Conservation (phyloP, 78 protist genomes). For the Kipferlia bialata region DNA sequence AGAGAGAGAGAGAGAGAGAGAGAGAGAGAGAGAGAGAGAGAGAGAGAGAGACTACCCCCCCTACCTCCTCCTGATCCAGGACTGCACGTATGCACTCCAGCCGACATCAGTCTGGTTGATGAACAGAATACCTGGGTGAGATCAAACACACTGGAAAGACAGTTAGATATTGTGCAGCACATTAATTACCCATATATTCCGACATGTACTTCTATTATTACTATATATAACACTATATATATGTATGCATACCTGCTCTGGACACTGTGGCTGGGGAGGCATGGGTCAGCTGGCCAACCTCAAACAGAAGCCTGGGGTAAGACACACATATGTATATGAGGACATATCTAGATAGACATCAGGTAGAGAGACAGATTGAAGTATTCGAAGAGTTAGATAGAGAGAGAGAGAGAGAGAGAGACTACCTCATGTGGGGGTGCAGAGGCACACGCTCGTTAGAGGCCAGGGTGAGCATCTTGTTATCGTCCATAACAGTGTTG, state of each 20-base stretch:
- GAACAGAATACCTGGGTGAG: constrained; percentile 63
- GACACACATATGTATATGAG: no score
- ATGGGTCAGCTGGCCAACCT: constrained; percentile 45
- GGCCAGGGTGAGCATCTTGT: constrained; percentile 71
- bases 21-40: no score
- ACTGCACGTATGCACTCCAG: constrained; percentile 47
- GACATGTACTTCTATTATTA: no score
- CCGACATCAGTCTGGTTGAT: constrained; percentile 68
- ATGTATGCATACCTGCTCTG: no score
- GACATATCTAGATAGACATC: no score
- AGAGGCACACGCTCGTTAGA: constrained; percentile 74
- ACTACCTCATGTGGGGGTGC: constrained; percentile 54
- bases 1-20: not conserved
- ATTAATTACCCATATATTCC: no score
- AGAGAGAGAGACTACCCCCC: constrained; percentile 16
- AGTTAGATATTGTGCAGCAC: no score
- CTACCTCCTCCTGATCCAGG: constrained; percentile 45
- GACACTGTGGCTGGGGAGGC: constrained; percentile 84
- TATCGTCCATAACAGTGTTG: constrained; percentile 84
- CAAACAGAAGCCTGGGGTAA: constrained; percentile 68
- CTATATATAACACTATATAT: no score
- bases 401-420: no score
- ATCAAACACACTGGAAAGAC: no score
- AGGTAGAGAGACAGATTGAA: no score
- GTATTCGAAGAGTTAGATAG: no score